phyloP scores from a whole-genome alignment of 192 early-diverging fungal species.

The Dimargaris cristalligena region DNA sequence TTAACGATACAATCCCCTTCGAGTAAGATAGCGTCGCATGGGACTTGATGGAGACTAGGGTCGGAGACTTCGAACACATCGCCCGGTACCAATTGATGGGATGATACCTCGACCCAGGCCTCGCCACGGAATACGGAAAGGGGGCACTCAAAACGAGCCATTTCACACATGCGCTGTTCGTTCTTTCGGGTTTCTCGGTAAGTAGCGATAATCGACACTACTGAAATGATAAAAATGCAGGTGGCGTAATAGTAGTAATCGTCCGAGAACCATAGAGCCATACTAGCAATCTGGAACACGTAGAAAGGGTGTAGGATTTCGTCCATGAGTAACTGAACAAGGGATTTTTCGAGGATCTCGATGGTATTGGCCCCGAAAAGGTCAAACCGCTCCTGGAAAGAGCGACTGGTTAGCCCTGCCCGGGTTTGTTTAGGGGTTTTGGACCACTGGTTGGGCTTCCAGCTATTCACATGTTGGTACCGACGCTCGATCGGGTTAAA shows the following conservation, averaged over 20 bases:
- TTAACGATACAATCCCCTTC: conserved; percentile 94
- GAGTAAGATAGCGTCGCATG: conserved; percentile 86
- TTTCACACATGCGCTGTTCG: conserved; percentile 50
- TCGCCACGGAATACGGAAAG: conserved; percentile 54
- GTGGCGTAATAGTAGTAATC: conserved; percentile 91
- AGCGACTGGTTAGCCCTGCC: conserved; percentile 33
- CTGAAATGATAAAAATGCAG: conserved; percentile 81
- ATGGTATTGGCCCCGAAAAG: conserved; percentile 62
- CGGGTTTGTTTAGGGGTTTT: conserved; percentile 19
- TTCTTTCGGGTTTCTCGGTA: conserved; percentile 62
- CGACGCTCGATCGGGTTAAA: conserved; percentile 26
- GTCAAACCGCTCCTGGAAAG: conserved; percentile 33
- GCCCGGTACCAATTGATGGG: conserved; percentile 86
- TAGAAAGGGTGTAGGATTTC: conserved; percentile 72
- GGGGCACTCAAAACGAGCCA: conserved; percentile 75
- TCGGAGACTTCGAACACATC: conserved; percentile 77
- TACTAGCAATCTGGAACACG: conserved; percentile 62
- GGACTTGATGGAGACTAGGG: conserved; percentile 42
- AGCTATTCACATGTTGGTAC: conserved; percentile 26
- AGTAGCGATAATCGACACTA: conserved; percentile 55
- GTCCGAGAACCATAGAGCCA: conserved; percentile 69
- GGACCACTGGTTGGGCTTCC: conserved; percentile 29
- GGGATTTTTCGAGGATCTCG: conserved; percentile 49
- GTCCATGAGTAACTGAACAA: conserved; percentile 39
- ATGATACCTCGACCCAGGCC: conserved; percentile 26